Conservation (phyloP, 176 grass and related monocot genomes). For the Triticum aestivum region DNA sequence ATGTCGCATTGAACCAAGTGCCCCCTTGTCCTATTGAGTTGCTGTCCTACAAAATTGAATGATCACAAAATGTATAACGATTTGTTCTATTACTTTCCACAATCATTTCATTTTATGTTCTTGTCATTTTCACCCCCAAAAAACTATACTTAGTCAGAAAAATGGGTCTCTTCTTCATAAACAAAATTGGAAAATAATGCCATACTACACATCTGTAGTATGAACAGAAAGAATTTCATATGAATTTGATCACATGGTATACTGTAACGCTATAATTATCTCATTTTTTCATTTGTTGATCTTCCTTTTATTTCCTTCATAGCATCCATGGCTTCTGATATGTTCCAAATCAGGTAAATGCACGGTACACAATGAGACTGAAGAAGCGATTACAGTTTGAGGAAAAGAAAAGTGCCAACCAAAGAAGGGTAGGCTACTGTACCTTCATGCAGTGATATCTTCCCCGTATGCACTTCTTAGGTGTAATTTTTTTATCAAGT, state of each 20-base stretch:
- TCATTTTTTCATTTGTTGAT: not conserved
- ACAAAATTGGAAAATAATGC: not conserved
- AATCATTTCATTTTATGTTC: not conserved
- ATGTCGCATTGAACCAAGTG: not conserved
- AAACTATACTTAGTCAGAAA: not conserved
- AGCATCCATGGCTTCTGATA: conserved; percentile 13
- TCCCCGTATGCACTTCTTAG: not conserved
- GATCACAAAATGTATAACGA: not conserved
- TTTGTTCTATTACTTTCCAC: not conserved
- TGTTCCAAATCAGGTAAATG: conserved; percentile 63
- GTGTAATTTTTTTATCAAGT: not conserved
- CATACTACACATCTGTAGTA: not conserved
- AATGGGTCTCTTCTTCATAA: not conserved
- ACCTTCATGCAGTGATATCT: not conserved
- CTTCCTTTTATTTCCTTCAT: not conserved
- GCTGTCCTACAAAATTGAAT: not conserved
- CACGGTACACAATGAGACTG: conserved; percentile 63
- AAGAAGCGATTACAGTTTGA: conserved; percentile 63
- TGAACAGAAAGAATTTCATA: not conserved
- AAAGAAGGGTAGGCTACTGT: conserved; percentile 62
- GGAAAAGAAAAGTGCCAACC: conserved; percentile 77
- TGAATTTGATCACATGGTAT: not conserved
- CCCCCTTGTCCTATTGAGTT: not conserved
- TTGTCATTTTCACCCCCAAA: not conserved
- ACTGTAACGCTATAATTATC: not conserved